Conservation (phyloP, 2,329 filamentous ascomycete genomes). For the Pyrenochaeta sp. region DNA sequence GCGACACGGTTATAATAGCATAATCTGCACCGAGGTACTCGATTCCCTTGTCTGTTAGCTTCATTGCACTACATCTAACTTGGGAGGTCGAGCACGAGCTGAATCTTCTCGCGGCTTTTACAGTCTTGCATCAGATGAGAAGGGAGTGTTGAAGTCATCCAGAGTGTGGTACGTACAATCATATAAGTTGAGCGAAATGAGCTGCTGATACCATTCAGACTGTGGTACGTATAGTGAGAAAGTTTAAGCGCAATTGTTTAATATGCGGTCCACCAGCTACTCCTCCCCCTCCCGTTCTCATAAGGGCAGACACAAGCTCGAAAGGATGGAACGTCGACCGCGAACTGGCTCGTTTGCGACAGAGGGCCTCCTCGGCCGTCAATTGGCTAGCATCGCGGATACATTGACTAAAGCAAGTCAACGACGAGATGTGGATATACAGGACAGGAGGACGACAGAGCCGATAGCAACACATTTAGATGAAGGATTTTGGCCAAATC, state of each 20-base stretch:
- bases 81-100: background rate
- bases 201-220: no score
- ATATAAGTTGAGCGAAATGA: background rate
- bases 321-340: slow-evolving; percentile 3
- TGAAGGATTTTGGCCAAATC: background rate
- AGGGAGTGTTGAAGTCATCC: background rate
- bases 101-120: background rate
- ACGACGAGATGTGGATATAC: slow-evolving; percentile 19
- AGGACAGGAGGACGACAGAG: background rate
- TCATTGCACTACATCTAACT: background rate
- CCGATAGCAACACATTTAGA: background rate
- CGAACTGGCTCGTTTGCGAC: background rate
- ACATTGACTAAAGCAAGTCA: slow-evolving; percentile 22
- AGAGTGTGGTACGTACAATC: background rate
- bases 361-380: slow-evolving; percentile 17
- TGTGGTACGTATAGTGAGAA: no score
- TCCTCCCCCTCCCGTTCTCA: background rate
- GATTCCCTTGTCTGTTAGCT: background rate
- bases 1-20: background rate
- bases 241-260: background rate
- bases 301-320: background rate
- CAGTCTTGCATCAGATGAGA: background rate
- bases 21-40: background rate
- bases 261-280: slow-evolving; percentile 2
- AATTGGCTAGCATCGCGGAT: slow-evolving; percentile 27